These are phyloP conservation scores for Platanus orientalis DNA, from an alignment of 164 flowering plant species.

Conservation along the genomic window DNA sequence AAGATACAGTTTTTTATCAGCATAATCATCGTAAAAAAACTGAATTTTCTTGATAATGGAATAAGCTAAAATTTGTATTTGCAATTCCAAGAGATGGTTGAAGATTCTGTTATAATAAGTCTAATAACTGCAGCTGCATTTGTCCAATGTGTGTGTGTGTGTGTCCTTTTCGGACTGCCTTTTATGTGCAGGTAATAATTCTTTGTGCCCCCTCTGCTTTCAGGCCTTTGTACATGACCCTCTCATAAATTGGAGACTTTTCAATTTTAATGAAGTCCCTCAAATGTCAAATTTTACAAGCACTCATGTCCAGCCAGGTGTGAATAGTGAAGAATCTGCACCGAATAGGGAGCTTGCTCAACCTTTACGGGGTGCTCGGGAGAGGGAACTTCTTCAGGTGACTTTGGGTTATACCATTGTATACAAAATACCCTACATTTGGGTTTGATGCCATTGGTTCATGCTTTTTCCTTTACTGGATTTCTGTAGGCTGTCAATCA, in stretches of 20 bases:
- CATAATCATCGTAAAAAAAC: too few species aligned
- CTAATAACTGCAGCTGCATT: too few species aligned
- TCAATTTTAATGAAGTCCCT: slow-evolving; percentile 93
- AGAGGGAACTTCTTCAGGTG: slow-evolving; percentile 95
- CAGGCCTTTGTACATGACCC: slow-evolving; percentile 99
- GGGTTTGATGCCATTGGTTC: not conserved
- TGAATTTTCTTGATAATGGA: too few species aligned
- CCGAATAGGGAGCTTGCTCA: slow-evolving; percentile 59
- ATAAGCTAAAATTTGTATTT: too few species aligned
- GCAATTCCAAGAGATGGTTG: too few species aligned
- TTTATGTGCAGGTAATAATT: not conserved
- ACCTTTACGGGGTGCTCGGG: slow-evolving; percentile 85
- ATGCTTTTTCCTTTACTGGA: slow-evolving; percentile 6
- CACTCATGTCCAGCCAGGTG: slow-evolving; percentile 56
- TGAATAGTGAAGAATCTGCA: slow-evolving; percentile 67
- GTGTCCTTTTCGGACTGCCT: not conserved
- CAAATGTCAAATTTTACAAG: slow-evolving; percentile 62
- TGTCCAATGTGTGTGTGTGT: too few species aligned
- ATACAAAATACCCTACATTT: not conserved
- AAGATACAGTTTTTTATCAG: too few species aligned
- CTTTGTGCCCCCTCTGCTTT: slow-evolving; percentile 16
- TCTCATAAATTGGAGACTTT: slow-evolving; percentile 96
- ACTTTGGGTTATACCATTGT: not conserved
- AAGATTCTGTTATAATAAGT: too few species aligned
- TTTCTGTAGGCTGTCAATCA: slow-evolving; percentile 83